Evolutionary conservation across 73 alveolate species (phyloP), one percentile per base, ranked within the genome.

Genomic region (Uronychia binucleata): DNA sequence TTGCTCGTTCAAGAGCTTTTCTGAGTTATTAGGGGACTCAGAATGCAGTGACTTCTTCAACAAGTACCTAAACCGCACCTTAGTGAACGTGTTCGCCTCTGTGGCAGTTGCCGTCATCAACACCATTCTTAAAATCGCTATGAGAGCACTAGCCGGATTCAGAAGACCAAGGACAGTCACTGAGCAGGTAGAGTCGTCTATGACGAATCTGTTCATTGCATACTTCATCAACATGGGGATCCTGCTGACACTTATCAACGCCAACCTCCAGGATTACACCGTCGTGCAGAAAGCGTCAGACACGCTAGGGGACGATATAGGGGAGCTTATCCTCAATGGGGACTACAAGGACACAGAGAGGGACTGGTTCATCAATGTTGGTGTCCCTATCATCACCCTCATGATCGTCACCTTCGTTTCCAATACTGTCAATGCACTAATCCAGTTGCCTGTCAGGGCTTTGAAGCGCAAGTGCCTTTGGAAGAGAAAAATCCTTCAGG

Each of bases 151-250:
- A 26, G 1, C 83, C 1, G 26, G 25, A 1, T 82, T 82, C 34
- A 59, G 74, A 28, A 60, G 83, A 34, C 74, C 31, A 30, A 60
- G 77, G 74, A 35, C 89, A 27, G 28, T 74, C 25, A 74, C 89
- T 26, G 33, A 35, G 26, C 74, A 33, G 60, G 13, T 32, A 11
- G 1, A 25, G 26, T 67, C 89, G 1, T 14, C 32, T n/a, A 82
- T 82, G 89, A 60, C 59, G 29, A 74, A 60, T 29, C 82, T 32
- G 33, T 82, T 82, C 82, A 19, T 67, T 1, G 77, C 84, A 0
- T 28, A 30, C 31, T 60, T 82, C 75, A 82, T 82, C 77, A 82
- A 82, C 58, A 74, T 74, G 35, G 89, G 83, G 1, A 30, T 82
- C 30, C 83, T 82, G 5, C 31, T 74, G 1, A 1, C 74, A 33